Evolutionary conservation across 2,329 filamentous ascomycete genomes (phyloP).

Genomic region (Fusarium dlaminii): DNA sequence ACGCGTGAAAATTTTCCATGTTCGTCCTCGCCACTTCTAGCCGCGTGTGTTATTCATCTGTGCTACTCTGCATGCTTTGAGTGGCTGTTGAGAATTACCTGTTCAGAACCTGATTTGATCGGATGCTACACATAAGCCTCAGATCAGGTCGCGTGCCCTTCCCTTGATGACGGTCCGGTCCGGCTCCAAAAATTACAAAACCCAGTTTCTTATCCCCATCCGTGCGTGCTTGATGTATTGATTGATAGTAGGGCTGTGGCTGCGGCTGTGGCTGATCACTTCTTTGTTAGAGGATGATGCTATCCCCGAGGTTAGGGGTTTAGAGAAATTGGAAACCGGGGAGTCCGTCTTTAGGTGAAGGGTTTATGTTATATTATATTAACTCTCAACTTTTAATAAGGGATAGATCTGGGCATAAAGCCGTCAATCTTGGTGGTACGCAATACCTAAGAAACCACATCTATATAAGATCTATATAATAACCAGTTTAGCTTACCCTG

Average conservation of each 20-base stretch:
- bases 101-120: conserved; percentile 15
- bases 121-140: conserved; percentile 7
- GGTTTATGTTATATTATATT: background rate
- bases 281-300: background rate
- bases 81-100: conserved; percentile 9
- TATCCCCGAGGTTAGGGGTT: background rate
- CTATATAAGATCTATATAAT: background rate
- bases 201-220: conserved; percentile 6
- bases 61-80: conserved; percentile 15
- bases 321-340: too few relatives aligned
- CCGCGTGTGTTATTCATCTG: conserved; percentile 8
- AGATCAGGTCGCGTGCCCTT: conserved; percentile 24
- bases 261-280: conserved; percentile 5
- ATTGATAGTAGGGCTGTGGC: conserved; percentile 1
- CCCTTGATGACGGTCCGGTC: conserved; percentile 20
- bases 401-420: too few relatives aligned
- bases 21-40: conserved; percentile 21
- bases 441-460: background rate
- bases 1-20: conserved; percentile 18
- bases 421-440: background rate
- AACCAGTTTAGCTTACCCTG: background rate
- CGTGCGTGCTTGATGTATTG: background rate
- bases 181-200: conserved; percentile 9
- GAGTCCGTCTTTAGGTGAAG: background rate
- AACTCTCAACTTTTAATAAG: background rate